Conservation (phyloP, 2,329 filamentous ascomycete genomes). For the Nigrospora sphaerica region DNA sequence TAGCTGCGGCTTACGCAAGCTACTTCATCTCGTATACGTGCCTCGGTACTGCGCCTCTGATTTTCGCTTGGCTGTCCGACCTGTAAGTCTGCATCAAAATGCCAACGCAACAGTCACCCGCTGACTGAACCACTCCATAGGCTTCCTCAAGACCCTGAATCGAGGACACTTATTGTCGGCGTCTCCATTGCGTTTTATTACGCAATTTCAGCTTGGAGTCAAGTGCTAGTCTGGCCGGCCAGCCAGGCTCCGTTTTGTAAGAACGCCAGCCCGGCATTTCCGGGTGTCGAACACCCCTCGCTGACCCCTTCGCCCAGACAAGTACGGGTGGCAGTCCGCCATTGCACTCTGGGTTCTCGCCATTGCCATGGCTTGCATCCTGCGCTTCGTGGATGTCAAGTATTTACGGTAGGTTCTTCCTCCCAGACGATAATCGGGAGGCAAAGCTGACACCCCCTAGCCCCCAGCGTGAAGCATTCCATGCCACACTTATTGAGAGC, state of each 20-base stretch:
- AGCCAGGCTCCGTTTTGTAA: slow-evolving; percentile 40
- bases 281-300: neutral
- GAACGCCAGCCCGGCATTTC: slow-evolving; percentile 4
- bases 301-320: slow-evolving; percentile 16
- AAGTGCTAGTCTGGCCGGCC: slow-evolving; percentile 45
- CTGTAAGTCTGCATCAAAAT: slow-evolving; percentile 15
- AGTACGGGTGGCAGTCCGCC: slow-evolving; percentile 40
- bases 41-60: slow-evolving; percentile 42
- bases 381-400: slow-evolving; percentile 35
- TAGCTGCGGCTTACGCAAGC: slow-evolving; percentile 40
- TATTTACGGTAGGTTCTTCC: slow-evolving; percentile 22
- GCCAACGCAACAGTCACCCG: neutral
- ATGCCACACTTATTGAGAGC: slow-evolving; percentile 1
- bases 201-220: slow-evolving; percentile 42
- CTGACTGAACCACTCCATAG: slow-evolving; percentile 4
- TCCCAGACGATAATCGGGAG: no score
- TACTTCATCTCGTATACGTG: slow-evolving; percentile 43
- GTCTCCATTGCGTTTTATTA: slow-evolving; percentile 42
- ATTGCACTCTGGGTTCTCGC: slow-evolving; percentile 36
- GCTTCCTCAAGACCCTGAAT: slow-evolving; percentile 40
- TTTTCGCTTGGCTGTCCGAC: slow-evolving; percentile 45
- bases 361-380: slow-evolving; percentile 32
- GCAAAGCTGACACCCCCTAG: neutral
- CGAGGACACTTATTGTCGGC: slow-evolving; percentile 39
- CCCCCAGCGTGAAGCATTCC: neutral